Evolutionary conservation across 2,329 filamentous ascomycete genomes (phyloP).

Genomic region (Emydomyces testavorans): DNA sequence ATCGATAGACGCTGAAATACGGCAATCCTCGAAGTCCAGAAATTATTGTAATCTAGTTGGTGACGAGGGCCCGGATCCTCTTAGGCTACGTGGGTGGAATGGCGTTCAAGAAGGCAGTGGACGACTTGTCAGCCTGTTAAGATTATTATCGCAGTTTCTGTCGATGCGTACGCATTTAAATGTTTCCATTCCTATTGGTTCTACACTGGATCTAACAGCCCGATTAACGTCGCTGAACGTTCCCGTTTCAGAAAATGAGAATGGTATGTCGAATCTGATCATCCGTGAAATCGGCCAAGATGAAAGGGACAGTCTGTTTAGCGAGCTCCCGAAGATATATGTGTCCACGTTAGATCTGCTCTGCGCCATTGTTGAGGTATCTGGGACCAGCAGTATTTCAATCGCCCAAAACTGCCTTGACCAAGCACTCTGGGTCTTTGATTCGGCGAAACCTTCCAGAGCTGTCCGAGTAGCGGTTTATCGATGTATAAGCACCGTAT

Average conservation of each 20-base stretch:
- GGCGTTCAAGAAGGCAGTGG: slow-evolving; percentile 64
- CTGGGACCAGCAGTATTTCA: slow-evolving; percentile 48
- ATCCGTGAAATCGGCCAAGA: slow-evolving; percentile 65
- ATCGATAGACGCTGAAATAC: slow-evolving; percentile 42
- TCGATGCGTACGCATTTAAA: slow-evolving; percentile 51
- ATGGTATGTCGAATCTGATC: slow-evolving; percentile 41
- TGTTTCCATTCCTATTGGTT: slow-evolving; percentile 56
- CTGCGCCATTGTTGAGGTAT: slow-evolving; percentile 44
- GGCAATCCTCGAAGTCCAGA: slow-evolving; percentile 26
- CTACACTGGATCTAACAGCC: slow-evolving; percentile 56
- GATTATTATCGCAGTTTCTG: slow-evolving; percentile 53
- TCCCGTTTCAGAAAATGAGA: slow-evolving; percentile 35
- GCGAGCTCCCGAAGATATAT: slow-evolving; percentile 62
- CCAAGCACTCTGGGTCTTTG: slow-evolving; percentile 60
- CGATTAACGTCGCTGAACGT: slow-evolving; percentile 57
- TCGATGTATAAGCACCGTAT: slow-evolving; percentile 43
- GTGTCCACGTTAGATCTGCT: slow-evolving; percentile 56
- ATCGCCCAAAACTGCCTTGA: slow-evolving; percentile 56
- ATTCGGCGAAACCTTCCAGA: slow-evolving; percentile 39
- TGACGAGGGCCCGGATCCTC: slow-evolving; percentile 31
- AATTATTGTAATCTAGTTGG: slow-evolving; percentile 28
- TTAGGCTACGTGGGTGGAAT: slow-evolving; percentile 56
- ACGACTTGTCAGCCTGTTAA: slow-evolving; percentile 55
- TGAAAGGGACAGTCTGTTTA: slow-evolving; percentile 70
- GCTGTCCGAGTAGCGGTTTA: slow-evolving; percentile 53